These are phyloP conservation scores for Casuarina glauca DNA, from an alignment of 306 rosid species.

Conservation along the genomic window DNA sequence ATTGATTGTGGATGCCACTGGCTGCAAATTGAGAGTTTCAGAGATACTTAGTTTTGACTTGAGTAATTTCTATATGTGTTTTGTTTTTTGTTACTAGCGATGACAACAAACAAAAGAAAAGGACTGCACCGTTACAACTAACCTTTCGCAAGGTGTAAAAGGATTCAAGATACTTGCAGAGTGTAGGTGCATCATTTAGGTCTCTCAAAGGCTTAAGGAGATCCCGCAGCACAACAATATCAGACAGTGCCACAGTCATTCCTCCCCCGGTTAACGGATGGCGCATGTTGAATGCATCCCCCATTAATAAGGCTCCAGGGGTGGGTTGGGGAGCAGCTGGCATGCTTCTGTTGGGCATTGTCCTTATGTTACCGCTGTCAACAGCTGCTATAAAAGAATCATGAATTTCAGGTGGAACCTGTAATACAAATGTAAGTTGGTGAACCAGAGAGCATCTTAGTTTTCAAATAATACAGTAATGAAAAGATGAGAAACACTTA, in stretches of 20 bases:
- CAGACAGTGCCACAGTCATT: slow-evolving; percentile 93
- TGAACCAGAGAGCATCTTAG: slow-evolving; percentile 17
- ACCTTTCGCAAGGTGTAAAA: slow-evolving; percentile 91
- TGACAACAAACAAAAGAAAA: background rate
- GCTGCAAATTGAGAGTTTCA: slow-evolving; percentile 50
- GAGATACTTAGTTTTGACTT: background rate
- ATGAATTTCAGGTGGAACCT: slow-evolving; percentile 74
- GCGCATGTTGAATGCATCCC: slow-evolving; percentile 98
- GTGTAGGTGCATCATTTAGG: slow-evolving; percentile 72
- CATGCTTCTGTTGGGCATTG: slow-evolving; percentile 99
- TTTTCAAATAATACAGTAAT: background rate
- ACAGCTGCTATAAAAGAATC: slow-evolving; percentile 81
- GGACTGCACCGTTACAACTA: background rate
- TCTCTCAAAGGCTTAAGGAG: slow-evolving; percentile 78
- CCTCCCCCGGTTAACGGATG: slow-evolving; percentile 97
- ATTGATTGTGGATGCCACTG: slow-evolving; percentile 96
- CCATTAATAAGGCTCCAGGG: slow-evolving; percentile 92
- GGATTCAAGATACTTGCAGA: slow-evolving; percentile 84
- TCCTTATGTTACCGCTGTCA: slow-evolving; percentile 74
- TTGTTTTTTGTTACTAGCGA: background rate
- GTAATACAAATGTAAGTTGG: slow-evolving; percentile 26
- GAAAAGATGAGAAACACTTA: background rate
- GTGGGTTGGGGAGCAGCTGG: slow-evolving; percentile 92
- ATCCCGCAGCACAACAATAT: slow-evolving; percentile 80
- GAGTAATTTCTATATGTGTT: background rate